Percentiles rank a stretch among this genome's conserved stretches.
phyloP scores from a whole-genome alignment of 2,329 filamentous ascomycete genomes.

The Pestalotiopsis sp. region DNA sequence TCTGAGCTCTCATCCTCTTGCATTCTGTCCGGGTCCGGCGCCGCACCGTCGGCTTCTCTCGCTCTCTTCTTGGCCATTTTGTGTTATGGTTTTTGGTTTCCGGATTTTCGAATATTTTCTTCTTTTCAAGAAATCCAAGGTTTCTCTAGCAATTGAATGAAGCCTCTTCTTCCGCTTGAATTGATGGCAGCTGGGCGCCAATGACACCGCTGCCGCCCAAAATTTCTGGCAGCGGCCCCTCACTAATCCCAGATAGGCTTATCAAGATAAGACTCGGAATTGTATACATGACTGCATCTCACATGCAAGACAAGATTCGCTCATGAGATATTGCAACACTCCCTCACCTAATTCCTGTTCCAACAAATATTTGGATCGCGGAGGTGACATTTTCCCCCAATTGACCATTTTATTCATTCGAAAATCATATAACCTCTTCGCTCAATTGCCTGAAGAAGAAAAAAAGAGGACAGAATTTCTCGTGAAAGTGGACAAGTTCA shows the following conservation, averaged over 20 bases:
- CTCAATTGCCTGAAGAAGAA: too few species aligned
- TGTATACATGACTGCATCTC: neutral
- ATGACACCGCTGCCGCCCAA: constrained; percentile 9
- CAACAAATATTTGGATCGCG: too few species aligned
- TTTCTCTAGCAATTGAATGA: neutral
- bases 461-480: too few species aligned
- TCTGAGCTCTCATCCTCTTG: constrained; percentile 53
- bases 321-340: neutral
- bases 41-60: constrained; percentile 48
- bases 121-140: neutral
- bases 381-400: too few species aligned
- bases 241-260: constrained; percentile 9
- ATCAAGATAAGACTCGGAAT: neutral
- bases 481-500: too few species aligned
- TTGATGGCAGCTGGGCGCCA: neutral
- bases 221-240: constrained; percentile 12
- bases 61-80: constrained; percentile 54
- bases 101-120: neutral
- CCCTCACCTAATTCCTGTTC: too few species aligned
- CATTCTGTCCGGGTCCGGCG: constrained; percentile 52
- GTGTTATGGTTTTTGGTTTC: neutral
- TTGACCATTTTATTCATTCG: too few species aligned
- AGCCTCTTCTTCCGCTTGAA: neutral
- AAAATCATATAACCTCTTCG: too few species aligned
- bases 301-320: neutral